These are phyloP conservation scores for Actinomucor elegans DNA, from an alignment of 371 early-diverging fungal species.

Conservation along the genomic window DNA sequence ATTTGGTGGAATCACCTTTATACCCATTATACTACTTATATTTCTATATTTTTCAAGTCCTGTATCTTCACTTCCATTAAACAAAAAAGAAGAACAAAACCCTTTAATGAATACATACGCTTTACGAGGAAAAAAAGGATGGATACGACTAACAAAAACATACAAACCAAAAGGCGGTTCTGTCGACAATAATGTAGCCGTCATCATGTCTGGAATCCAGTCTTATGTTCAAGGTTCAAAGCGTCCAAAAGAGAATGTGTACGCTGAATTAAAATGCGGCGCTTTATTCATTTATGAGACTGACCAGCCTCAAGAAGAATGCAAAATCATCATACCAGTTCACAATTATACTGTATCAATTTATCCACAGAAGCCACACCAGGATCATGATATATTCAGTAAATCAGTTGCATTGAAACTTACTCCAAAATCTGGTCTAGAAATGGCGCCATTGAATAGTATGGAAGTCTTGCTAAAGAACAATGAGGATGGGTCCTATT, in stretches of 20 bases:
- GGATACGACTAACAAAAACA: constrained; percentile 33
- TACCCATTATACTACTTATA: constrained; percentile 21
- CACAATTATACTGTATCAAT: constrained; percentile 67
- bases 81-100: background rate
- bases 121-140: constrained; percentile 33
- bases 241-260: constrained; percentile 45
- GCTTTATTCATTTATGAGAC: constrained; percentile 81
- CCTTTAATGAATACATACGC: background rate
- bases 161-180: constrained; percentile 12
- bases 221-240: constrained; percentile 21
- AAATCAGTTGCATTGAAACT: constrained; percentile 54
- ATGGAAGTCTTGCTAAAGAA: background rate
- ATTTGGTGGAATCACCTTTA: constrained; percentile 35
- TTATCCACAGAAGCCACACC: constrained; percentile 49
- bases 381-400: constrained; percentile 57
- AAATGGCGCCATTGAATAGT: background rate
- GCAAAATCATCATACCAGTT: constrained; percentile 72
- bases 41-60: constrained; percentile 14
- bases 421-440: constrained; percentile 18
- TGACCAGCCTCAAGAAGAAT: constrained; percentile 62
- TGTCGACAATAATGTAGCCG: constrained; percentile 8
- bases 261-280: constrained; percentile 76
- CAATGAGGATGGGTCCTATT: background rate
- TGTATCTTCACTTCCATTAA: background rate
- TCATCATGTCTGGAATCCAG: constrained; percentile 27